Evolutionary conservation across 305 asterid genomes (phyloP), one percentile per base, ranked within the genome.

Genomic region (Fraxinus baroniana): DNA sequence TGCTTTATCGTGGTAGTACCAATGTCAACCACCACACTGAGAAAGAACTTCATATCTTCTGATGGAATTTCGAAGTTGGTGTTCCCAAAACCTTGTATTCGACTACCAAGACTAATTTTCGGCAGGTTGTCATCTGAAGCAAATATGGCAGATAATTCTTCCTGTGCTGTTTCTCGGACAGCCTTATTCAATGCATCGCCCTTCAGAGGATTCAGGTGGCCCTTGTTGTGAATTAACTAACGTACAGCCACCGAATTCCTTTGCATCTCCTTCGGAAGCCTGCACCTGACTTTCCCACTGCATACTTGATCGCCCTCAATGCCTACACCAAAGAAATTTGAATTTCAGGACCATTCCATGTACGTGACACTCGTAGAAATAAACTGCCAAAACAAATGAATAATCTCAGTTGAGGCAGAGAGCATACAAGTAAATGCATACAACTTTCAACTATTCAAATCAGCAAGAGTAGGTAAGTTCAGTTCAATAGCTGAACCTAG

Each of bases 211-310:
- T 94, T 97, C 3, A 95, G 94, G 79, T 88, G 92, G 82, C 99
- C 98, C 87, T 89, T 94, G 88, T 95, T 91, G 92, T 94, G 99
- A 83, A 95, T 93, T 83, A 95, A 86, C 83, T 94, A 97, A 41
- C 99, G 96, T 57, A 95, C 87, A 81, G 94, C 85, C 80, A 92
- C 95, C 1, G 97, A 95, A 86, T 94, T 91, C 90, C 99, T 89
- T 85, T 95, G 98, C 97, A 95, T 95, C 90, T 95, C 99, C 98
- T 93, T 87, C 93, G 88, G 83, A 95, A 94, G 85, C 91, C 98
- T 33, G 94, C 87, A 87, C 99, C 97, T 2, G 99, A 94, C 91
- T 95, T 95, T 80, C 94, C 97, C 77, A 95, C 92, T 0, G 96
- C 94, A 87, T 95, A 95, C 86, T 95, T 94, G 87, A 95, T 89